Percentiles rank a stretch among this genome's conserved stretches.
These are phyloP conservation scores for Paramecium caudatum DNA, from an alignment of 73 alveolate genomes.

Conservation along the genomic window DNA sequence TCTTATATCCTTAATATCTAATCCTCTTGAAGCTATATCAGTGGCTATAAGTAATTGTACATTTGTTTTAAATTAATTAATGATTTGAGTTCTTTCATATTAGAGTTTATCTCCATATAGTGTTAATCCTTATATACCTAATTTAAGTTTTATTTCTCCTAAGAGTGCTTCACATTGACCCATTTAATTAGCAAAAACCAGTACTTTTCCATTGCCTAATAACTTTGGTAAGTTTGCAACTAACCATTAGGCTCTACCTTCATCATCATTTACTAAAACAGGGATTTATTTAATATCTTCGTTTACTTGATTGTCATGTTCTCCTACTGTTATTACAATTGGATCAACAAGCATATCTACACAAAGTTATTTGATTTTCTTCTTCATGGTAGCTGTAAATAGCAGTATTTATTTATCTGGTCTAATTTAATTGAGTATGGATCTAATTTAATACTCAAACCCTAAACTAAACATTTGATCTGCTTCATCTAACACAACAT, in stretches of 20 bases:
- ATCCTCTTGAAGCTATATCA: conserved; percentile 99
- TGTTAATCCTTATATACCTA: conserved; percentile 77
- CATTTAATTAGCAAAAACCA: conserved; percentile 88
- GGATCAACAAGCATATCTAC: conserved; percentile 76
- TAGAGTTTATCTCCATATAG: conserved; percentile 92
- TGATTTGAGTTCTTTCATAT: conserved; percentile 91
- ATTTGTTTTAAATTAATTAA: conserved; percentile 93
- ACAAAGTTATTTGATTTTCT: conserved; percentile 69
- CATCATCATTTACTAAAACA: conserved; percentile 73
- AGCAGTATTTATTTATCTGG: conserved; percentile 79
- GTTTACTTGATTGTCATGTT: conserved; percentile 70
- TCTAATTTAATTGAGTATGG: conserved; percentile 82
- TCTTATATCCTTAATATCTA: conserved; percentile 97
- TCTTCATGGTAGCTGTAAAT: conserved; percentile 79
- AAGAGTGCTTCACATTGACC: conserved; percentile 83
- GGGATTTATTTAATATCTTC: conserved; percentile 73
- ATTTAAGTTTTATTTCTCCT: conserved; percentile 74
- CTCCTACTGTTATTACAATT: conserved; percentile 76
- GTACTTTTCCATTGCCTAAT: conserved; percentile 82
- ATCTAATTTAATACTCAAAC: conserved; percentile 89
- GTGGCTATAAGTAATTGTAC: conserved; percentile 97
- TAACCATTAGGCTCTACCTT: conserved; percentile 71
- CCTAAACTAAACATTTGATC: conserved; percentile 96
- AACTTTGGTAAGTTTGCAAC: conserved; percentile 34
- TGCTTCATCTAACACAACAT: conserved; percentile 96